Evolutionary conservation across 495 filamentous ascomycete species (phyloP), one percentile per base, ranked within the genome.

Genomic region (Delitschia confertaspora): DNA sequence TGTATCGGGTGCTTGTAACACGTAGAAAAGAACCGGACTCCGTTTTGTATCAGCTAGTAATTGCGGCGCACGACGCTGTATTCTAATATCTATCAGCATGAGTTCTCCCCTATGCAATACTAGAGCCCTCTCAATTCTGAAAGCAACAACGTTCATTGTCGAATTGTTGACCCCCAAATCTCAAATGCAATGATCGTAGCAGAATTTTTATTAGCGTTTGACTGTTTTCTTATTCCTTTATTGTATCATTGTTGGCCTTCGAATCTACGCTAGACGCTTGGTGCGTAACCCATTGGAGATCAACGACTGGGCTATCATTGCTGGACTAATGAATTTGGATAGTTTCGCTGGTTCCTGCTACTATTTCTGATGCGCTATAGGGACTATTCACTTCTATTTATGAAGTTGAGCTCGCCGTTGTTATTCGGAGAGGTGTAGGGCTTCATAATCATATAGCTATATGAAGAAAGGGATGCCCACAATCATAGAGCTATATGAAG

Each of bases 171-270:
- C n/a, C n/a, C n/a, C n/a, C n/a, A n/a, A n/a, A n/a, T n/a, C n/a
- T n/a, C n/a, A n/a, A n/a, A n/a, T n/a, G n/a, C n/a, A 42, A 42
- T 20, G 23, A 5, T 31, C 6, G 13, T 17, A 29, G 39, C 4
- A 3, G 39, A 10, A 6, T 11, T 6, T 17, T 42, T 3, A n/a
- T 42, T 11, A 42, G 31, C n/a, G 16, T 22, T 21, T 42, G 27
- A 42, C 39, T 8, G 39, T 42, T 9, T 42, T 42, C 27, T 4
- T 42, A n/a, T 31, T 42, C 26, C 22, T 42, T 14, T 25, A 42
- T 17, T 42, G 31, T 14, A 20, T 42, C 25, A 32, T 42, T 29
- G 33, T 42, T 19, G 10, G 6, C 26, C 8, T 33, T 19, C 39
- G 39, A 20, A 16, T 42, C 3, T 33, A 42, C 23, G 17, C 39